A percentile compares a stretch with the other conserved stretches of the same genome.
phyloP scores from a whole-genome alignment of 148 eudicot species.

The Vaccinium darrowii region DNA sequence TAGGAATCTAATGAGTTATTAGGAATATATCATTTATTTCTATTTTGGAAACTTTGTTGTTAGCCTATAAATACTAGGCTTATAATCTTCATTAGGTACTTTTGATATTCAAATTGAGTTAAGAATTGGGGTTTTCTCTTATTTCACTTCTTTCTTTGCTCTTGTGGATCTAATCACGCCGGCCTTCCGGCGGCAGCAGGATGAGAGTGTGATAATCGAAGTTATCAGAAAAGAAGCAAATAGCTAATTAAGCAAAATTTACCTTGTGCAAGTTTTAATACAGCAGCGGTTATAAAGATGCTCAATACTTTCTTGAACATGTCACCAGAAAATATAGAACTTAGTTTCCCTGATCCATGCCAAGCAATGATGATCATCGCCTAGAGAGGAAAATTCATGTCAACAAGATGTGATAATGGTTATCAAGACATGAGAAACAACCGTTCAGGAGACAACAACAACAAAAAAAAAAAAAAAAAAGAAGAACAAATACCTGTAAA shows the following conservation, averaged over 20 bases:
- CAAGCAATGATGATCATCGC: constrained; percentile 72
- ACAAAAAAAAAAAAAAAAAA: not conserved
- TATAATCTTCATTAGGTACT: not conserved
- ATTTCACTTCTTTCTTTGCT: not conserved
- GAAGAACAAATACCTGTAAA: constrained; percentile 44
- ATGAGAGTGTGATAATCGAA: not conserved
- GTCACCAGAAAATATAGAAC: constrained; percentile 41
- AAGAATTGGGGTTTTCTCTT: not conserved
- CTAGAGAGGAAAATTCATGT: constrained; percentile 25
- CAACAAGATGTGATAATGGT: constrained; percentile 13
- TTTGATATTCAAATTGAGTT: not conserved
- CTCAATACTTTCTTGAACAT: constrained; percentile 58
- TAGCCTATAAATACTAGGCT: not conserved
- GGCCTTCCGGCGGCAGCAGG: not conserved
- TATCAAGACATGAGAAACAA: not conserved
- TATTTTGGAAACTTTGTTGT: not conserved
- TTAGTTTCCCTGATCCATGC: constrained; percentile 51
- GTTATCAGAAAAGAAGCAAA: not conserved
- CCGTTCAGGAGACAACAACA: not conserved
- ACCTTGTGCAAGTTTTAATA: constrained; percentile 59
- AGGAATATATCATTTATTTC: not conserved
- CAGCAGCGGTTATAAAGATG: constrained; percentile 63
- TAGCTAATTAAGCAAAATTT: not conserved
- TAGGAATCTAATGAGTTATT: not conserved
- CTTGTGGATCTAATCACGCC: not conserved